Conservation (phyloP, 1,139 yeast species). For the Pichia sp. region DNA sequence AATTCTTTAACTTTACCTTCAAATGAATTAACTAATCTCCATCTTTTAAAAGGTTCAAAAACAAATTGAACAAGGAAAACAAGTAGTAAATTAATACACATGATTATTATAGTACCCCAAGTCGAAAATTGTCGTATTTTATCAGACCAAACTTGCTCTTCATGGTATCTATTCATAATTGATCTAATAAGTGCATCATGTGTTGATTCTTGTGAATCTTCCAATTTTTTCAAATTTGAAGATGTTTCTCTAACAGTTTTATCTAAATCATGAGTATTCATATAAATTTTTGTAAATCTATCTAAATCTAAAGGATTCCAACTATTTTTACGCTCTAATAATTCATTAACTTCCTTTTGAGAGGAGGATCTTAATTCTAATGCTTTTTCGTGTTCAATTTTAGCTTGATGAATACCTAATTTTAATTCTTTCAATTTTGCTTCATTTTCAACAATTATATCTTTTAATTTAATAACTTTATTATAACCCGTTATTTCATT, state of each 20-base stretch:
- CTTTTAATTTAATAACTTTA: constrained; percentile 66
- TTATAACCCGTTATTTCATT: constrained; percentile 94
- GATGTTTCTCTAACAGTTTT: constrained; percentile 52
- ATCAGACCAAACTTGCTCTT: constrained; percentile 98
- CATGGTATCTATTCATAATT: constrained; percentile 85
- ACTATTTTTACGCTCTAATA: constrained; percentile 74
- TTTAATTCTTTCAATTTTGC: constrained; percentile 41
- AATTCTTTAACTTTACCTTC: constrained; percentile 69
- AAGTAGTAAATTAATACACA: constrained; percentile 78
- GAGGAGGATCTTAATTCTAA: constrained; percentile 61
- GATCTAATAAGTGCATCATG: constrained; percentile 68
- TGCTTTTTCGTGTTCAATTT: constrained; percentile 53
- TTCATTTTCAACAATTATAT: constrained; percentile 44
- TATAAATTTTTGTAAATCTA: constrained; percentile 71
- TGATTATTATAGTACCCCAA: constrained; percentile 91
- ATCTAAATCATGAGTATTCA: constrained; percentile 75
- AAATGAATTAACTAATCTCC: constrained; percentile 71
- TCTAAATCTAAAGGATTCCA: constrained; percentile 82
- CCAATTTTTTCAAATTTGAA: constrained; percentile 46
- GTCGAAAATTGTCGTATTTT: constrained; percentile 90
- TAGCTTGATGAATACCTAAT: constrained; percentile 42
- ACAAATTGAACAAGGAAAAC: constrained; percentile 78
- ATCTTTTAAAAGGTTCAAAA: constrained; percentile 92
- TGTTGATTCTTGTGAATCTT: constrained; percentile 59
- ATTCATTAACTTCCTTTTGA: constrained; percentile 83